These are phyloP conservation scores for Plectranthus barbatus DNA, from an alignment of 257 asterid genomes.

Conservation along the genomic window DNA sequence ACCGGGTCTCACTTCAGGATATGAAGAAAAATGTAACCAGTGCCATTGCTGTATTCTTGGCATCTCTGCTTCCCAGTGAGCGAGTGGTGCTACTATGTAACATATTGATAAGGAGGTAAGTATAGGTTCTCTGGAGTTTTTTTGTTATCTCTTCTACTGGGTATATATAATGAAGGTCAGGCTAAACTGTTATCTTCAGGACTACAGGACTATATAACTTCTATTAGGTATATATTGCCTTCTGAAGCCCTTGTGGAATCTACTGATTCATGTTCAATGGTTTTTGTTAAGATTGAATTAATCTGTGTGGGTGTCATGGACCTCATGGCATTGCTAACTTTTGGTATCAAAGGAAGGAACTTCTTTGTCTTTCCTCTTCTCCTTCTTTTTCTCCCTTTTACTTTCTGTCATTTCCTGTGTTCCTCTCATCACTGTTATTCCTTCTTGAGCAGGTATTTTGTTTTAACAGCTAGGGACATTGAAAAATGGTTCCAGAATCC, in stretches of 20 bases:
- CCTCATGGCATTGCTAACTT: background rate
- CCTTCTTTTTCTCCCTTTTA: too few relatives aligned
- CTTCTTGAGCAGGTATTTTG: constrained; percentile 73
- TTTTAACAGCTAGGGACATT: constrained; percentile 72
- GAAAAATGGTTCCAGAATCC: constrained; percentile 92
- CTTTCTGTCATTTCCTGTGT: background rate
- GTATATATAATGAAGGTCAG: constrained; percentile 4
- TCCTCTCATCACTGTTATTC: constrained; percentile 21
- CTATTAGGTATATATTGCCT: background rate
- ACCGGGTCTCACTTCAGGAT: constrained; percentile 67
- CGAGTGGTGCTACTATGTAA: constrained; percentile 83
- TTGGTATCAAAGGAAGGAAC: background rate
- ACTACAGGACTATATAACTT: background rate
- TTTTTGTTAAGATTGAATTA: background rate
- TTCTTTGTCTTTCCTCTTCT: background rate
- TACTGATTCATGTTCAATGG: background rate
- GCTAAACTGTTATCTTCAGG: constrained; percentile 2
- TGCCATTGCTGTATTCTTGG: constrained; percentile 64
- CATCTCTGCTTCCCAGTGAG: constrained; percentile 71
- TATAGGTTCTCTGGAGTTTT: background rate
- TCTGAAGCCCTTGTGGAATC: background rate
- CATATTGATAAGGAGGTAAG: constrained; percentile 77
- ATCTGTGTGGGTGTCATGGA: constrained; percentile 1
- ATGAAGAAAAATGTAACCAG: constrained; percentile 66
- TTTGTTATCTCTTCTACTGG: background rate